Evolutionary conservation across 495 filamentous ascomycete species (phyloP), one percentile per base, ranked within the genome.

Genomic region (Darksidea phi): DNA sequence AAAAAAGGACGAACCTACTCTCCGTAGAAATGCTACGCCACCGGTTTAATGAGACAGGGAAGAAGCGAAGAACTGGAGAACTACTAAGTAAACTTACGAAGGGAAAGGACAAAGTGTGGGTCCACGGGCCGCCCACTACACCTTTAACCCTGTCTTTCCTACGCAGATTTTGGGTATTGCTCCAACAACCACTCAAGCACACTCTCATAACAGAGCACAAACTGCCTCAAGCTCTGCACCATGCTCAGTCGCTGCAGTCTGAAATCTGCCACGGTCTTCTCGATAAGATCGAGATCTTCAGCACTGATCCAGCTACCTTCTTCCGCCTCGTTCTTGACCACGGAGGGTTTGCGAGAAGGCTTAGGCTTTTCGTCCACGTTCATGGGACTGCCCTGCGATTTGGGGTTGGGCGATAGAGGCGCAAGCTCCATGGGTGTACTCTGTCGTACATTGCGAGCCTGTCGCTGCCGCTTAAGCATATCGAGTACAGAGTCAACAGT

Each of bases 201-300:
- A 25, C 88, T 95, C 75, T 98, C 94, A 72, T 98, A 98, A 70
- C 94, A 98, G 38, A 98, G 82, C 54, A 96, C 93, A 74, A 87
- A 98, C 74, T 98, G 94, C 61, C 90, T 83, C 61, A 98, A 76
- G 66, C 88, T 96, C 75, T 98, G 94, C 54, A 98, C 93, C 94
- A 97, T 97, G 75, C 91, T 96, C 6, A 96, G 74, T 57, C 94
- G 77, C 74, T 98, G 95, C 7, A 78, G 79, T 32, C 94, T 80
- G 69, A 98, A 95, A 69, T 97, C 90, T 63, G 90, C 86, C 4
- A 98, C 93, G 0, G 90, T 91, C 69, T 84, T 86, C 55, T 86
- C 84, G 46, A 98, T 82, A 57, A 97, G 74, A 73, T 98, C 95
- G 1, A 87, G 59, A 34, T 80, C 78, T 28, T 87, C 80, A 59